These are phyloP conservation scores for Polytrichum formosum DNA, from an alignment of 225 moss, liverwort and hornwort genomes.

Conservation along the genomic window DNA sequence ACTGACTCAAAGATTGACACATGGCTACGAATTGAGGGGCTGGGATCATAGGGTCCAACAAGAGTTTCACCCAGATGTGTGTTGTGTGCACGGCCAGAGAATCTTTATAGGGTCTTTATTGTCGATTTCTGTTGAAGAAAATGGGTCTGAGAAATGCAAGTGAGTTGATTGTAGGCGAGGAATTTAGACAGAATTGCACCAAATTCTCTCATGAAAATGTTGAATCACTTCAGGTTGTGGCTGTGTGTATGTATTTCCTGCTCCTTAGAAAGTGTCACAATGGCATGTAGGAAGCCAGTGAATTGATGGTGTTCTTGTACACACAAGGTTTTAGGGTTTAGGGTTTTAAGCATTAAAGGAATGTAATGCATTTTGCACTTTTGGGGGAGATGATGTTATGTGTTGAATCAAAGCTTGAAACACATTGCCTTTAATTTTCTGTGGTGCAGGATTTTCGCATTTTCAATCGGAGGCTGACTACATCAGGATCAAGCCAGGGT, in stretches of 20 bases:
- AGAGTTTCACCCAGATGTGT: too few species aligned
- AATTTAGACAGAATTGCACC: too few species aligned
- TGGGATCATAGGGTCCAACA: too few species aligned
- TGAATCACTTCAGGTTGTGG: too few species aligned
- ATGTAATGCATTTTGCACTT: neutral
- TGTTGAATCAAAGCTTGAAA: neutral
- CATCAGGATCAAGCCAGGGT: constrained; percentile 25
- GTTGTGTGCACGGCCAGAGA: too few species aligned
- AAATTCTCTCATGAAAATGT: too few species aligned
- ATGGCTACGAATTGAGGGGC: neutral
- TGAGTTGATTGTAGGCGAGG: too few species aligned
- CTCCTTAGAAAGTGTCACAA: constrained; percentile 1
- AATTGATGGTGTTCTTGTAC: neutral
- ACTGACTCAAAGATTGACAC: neutral
- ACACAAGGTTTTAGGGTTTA: neutral
- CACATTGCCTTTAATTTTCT: neutral
- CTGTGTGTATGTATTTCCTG: too few species aligned
- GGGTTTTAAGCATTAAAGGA: neutral
- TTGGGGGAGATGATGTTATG: too few species aligned
- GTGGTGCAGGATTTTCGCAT: constrained; percentile 23
- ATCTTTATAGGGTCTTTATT: too few species aligned
- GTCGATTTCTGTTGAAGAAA: too few species aligned
- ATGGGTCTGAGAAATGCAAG: too few species aligned
- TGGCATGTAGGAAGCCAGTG: neutral
- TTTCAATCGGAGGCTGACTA: constrained; percentile 20